These are phyloP conservation scores for Kodamaea plutei DNA, from an alignment of 1,139 yeast species.

Conservation along the genomic window DNA sequence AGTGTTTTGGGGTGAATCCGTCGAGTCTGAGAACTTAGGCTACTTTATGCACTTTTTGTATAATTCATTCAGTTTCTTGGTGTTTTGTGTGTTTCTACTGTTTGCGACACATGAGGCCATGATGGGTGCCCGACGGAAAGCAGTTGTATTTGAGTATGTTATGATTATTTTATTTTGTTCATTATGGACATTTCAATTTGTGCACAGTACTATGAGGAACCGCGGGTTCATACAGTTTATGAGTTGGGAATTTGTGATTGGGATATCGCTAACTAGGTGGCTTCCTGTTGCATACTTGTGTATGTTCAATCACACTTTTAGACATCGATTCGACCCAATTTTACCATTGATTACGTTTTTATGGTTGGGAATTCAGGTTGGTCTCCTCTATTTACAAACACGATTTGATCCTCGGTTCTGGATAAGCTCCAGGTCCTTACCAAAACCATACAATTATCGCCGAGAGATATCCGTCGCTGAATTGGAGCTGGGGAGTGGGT, in stretches of 20 bases:
- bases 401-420: constrained; percentile 78
- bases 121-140: neutral
- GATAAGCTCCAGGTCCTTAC: constrained; percentile 68
- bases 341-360: constrained; percentile 41
- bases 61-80: neutral
- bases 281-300: constrained; percentile 64
- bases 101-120: neutral
- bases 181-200: constrained; percentile 85
- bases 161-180: constrained; percentile 56
- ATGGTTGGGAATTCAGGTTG: constrained; percentile 59
- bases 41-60: neutral
- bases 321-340: constrained; percentile 53
- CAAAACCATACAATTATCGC: constrained; percentile 80
- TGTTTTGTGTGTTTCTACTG: neutral
- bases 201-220: constrained; percentile 72
- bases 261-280: constrained; percentile 60
- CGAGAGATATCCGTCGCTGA: constrained; percentile 59
- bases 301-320: constrained; percentile 37
- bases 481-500: constrained; percentile 50
- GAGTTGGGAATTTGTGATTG: constrained; percentile 65
- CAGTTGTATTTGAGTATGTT: constrained; percentile 50
- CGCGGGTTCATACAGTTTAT: constrained; percentile 48
- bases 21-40: neutral
- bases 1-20: constrained; percentile 44
- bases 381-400: constrained; percentile 56